Evolutionary conservation across 2,329 filamentous ascomycete species (phyloP), one percentile per base, ranked within the genome.

Genomic region (Cladophialophora bantiana): DNA sequence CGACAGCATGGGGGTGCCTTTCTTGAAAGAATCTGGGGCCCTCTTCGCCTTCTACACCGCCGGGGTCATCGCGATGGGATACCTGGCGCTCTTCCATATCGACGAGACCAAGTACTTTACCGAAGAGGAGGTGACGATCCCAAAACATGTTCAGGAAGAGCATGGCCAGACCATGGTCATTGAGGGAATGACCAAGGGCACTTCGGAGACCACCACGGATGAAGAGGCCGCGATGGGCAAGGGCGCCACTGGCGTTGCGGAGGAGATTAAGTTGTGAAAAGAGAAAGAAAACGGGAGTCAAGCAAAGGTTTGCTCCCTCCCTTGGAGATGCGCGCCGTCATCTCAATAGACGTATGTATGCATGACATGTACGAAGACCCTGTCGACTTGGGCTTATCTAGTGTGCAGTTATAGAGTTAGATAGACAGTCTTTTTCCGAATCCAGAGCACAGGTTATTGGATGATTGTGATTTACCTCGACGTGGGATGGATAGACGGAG

Each of bases 51-150:
- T 66, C 50, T 61, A 61, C 40, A 45, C 58, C 15, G 38, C 45
- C 20, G 58, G 58, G 1, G 36, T 50, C n/a, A 35, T 62, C 13
- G 35, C 55, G 18, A 55, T 62, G 31, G 26, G 48, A 34, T 66
- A 57, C 35, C 34, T 66, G 31, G 64, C 58, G 13, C 31, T 40
- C 31, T 57, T 31, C 32, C 59, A 66, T n/a, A 62, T 62, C 32
- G 48, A 20, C 9, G 58, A 61, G 10, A 62, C 64, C 4, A 54
- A 62, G 20, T 66, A 66, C 58, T 62, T 57, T 13, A 26, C 50
- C 10, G 64, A 66, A 26, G 64, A 66, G 26, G 58, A 59, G 12
- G 64, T 66, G 18, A 52, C 52, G 26, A 58, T 66, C n/a, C 64
- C 64, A 3, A 56, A 62, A 26, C 64, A 66, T 50, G 35, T 66